A percentile compares a stretch with the other conserved stretches of the same genome.
These are phyloP conservation scores for Cladophialophora immunda DNA, from an alignment of 2,329 filamentous ascomycete genomes.

Conservation along the genomic window DNA sequence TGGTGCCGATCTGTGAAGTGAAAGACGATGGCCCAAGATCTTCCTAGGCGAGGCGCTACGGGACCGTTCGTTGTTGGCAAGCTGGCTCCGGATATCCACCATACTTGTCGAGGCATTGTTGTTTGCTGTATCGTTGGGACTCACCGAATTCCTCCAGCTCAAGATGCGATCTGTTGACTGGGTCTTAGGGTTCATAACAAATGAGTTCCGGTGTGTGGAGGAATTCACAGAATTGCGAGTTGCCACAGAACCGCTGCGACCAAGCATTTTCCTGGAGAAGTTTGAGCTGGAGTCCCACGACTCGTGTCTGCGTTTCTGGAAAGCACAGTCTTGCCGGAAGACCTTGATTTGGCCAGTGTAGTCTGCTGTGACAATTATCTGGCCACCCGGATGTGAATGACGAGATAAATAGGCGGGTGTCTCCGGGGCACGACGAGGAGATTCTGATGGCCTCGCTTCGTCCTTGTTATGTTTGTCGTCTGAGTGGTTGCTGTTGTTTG, in stretches of 20 bases:
- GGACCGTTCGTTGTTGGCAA: constrained; percentile 32
- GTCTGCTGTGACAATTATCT: constrained; percentile 92
- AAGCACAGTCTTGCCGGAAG: constrained; percentile 93
- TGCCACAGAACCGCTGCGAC: constrained; percentile 64
- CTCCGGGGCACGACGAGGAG: constrained; percentile 65
- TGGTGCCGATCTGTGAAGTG: constrained; percentile 27
- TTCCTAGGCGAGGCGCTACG: constrained; percentile 37
- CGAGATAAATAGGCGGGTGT: constrained; percentile 80
- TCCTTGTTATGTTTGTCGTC: constrained; percentile 42
- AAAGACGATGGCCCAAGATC: constrained; percentile 31
- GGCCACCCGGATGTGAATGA: constrained; percentile 78
- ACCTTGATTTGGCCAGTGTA: constrained; percentile 90
- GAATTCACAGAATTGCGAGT: constrained; percentile 62
- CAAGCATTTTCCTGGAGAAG: constrained; percentile 73
- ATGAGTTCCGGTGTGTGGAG: constrained; percentile 48
- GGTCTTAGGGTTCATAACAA: constrained; percentile 50
- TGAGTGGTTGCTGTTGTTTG: constrained; percentile 49
- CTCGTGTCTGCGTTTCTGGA: constrained; percentile 76
- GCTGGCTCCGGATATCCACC: constrained; percentile 27
- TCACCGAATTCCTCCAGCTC: constrained; percentile 81
- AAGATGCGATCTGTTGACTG: constrained; percentile 77
- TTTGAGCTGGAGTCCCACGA: constrained; percentile 80
- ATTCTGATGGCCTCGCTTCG: constrained; percentile 28
- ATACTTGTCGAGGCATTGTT: constrained; percentile 28
- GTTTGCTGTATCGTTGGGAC: constrained; percentile 58